A percentile compares a stretch with the other conserved stretches of the same genome.
These are phyloP conservation scores for Pseudogymnoascus sp. DNA, from an alignment of 2,329 filamentous ascomycete genomes.

Conservation along the genomic window DNA sequence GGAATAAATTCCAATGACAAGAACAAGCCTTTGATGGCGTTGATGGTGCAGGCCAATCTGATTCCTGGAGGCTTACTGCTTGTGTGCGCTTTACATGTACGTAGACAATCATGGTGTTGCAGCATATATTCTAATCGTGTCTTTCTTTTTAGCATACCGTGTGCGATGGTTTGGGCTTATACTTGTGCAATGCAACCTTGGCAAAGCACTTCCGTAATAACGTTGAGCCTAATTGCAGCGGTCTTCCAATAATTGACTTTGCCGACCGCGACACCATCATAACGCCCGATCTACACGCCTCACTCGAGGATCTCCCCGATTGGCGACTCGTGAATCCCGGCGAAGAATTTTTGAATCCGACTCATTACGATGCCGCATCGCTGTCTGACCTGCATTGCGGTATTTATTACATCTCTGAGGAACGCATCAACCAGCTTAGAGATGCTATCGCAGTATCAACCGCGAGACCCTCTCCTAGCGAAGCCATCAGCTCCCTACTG, in stretches of 20 bases:
- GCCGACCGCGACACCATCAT: background rate
- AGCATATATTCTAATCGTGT: background rate
- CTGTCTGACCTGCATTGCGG: background rate
- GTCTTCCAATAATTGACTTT: background rate
- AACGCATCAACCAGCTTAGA: background rate
- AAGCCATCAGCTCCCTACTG: background rate
- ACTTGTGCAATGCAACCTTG: background rate
- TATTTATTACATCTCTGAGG: slow-evolving; percentile 1
- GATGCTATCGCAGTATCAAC: background rate
- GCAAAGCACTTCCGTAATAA: background rate
- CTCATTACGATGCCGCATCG: background rate
- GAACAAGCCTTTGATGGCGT: background rate
- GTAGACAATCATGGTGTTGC: background rate
- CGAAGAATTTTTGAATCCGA: slow-evolving; percentile 2
- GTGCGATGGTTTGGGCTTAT: background rate
- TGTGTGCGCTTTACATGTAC: slow-evolving; percentile 7
- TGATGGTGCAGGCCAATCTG: slow-evolving; percentile 5
- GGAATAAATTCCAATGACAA: background rate
- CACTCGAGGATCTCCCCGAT: background rate
- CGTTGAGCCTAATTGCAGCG: background rate
- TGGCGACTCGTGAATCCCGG: background rate
- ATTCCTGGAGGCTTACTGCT: background rate
- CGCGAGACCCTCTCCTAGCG: background rate
- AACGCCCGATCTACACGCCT: background rate
- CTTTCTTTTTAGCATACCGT: background rate